Conservation (phyloP, 2,329 filamentous ascomycete species). For the Fusarium falciforme region DNA sequence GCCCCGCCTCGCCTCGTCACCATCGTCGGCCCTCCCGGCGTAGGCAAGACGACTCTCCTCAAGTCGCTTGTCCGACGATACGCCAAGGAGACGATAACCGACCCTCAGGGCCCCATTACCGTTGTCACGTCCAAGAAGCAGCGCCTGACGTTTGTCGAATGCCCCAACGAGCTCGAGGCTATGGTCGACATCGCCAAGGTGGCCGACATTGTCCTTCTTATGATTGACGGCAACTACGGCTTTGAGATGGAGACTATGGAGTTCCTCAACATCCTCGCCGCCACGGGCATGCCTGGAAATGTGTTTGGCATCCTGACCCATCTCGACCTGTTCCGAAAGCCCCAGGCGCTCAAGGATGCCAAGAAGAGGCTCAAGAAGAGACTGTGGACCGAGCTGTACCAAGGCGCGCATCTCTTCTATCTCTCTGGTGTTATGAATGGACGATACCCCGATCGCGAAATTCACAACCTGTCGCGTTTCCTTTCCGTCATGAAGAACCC, state of each 20-base stretch:
- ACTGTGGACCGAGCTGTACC: slow-evolving; percentile 97
- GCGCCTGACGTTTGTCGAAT: slow-evolving; percentile 94
- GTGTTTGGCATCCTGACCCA: slow-evolving; percentile 98
- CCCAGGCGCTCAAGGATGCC: slow-evolving; percentile 88
- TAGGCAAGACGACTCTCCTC: slow-evolving; percentile 94
- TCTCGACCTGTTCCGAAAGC: slow-evolving; percentile 94
- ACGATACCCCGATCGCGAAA: slow-evolving; percentile 93
- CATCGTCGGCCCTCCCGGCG: slow-evolving; percentile 94
- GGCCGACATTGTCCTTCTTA: slow-evolving; percentile 94
- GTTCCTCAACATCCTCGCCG: slow-evolving; percentile 92
- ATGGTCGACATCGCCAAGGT: slow-evolving; percentile 99
- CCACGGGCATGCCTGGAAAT: slow-evolving; percentile 97
- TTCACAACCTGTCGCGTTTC: slow-evolving; percentile 95
- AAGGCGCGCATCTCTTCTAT: slow-evolving; percentile 97
- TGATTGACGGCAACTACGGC: slow-evolving; percentile 99
- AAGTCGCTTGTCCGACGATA: slow-evolving; percentile 95
- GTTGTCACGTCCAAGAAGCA: slow-evolving; percentile 97
- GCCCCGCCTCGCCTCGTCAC: slow-evolving; percentile 92
- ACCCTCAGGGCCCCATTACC: slow-evolving; percentile 91
- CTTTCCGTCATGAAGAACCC: slow-evolving; percentile 99
- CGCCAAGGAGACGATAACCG: slow-evolving; percentile 92
- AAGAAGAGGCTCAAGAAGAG: slow-evolving; percentile 97
- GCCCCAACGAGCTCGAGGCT: slow-evolving; percentile 93
- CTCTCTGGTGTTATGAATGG: slow-evolving; percentile 97
- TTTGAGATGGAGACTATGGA: slow-evolving; percentile 99